phyloP scores from a whole-genome alignment of 2,329 filamentous ascomycete species.

The Epicoccum sorghinum region DNA sequence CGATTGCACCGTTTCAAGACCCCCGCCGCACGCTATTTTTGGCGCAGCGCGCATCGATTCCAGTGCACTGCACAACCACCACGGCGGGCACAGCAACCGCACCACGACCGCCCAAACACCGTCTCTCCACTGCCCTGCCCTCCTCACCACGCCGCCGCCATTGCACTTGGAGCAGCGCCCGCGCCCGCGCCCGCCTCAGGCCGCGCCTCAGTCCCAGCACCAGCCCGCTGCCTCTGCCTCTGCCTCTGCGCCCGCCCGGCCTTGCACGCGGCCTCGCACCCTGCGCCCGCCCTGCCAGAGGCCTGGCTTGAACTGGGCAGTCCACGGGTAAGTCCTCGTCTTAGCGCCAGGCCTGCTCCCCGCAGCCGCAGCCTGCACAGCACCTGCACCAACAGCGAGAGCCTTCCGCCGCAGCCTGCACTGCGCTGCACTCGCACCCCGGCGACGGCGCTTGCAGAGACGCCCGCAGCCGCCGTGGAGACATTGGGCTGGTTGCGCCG shows the following conservation, averaged over 20 bases:
- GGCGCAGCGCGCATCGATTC: conserved; percentile 6
- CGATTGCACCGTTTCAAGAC: conserved; percentile 8
- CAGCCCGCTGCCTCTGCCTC: neutral
- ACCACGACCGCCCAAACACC: neutral
- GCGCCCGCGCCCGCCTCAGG: neutral
- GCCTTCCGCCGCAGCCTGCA: neutral
- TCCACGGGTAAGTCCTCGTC: conserved; percentile 41
- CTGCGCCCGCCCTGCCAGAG: conserved; percentile 16
- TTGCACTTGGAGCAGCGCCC: too few species aligned
- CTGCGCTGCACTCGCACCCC: conserved; percentile 14
- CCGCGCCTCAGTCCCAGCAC: too few species aligned
- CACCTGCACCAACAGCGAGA: conserved; percentile 16
- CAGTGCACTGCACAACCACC: conserved; percentile 1
- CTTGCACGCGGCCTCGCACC: conserved; percentile 11
- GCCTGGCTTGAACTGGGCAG: conserved; percentile 3
- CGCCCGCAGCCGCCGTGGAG: conserved; percentile 21
- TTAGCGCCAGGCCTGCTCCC: conserved; percentile 43
- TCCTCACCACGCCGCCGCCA: too few species aligned
- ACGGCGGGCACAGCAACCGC: conserved; percentile 20
- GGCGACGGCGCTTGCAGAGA: conserved; percentile 38
- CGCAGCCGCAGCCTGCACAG: neutral
- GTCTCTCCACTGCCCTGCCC: too few species aligned
- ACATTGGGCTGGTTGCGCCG: conserved; percentile 3
- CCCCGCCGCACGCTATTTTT: conserved; percentile 18
- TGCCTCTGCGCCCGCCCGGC: conserved; percentile 12